A percentile compares a stretch with the other conserved stretches of the same genome.
phyloP scores from a whole-genome alignment of 106 monocot genomes.

The Acorus calamus region DNA sequence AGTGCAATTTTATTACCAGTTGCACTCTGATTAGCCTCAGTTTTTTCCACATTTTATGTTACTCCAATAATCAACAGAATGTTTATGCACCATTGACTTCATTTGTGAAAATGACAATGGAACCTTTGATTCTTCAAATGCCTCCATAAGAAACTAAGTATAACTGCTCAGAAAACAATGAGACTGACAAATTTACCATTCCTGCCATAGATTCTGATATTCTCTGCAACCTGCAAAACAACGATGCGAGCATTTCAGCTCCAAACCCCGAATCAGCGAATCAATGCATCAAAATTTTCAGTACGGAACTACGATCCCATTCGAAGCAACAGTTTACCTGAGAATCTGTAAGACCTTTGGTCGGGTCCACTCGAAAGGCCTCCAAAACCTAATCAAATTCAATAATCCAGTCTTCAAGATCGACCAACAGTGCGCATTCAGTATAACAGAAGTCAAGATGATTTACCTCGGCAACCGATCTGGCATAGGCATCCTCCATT shows the following conservation, averaged over 20 bases:
- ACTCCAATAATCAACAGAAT: too few species aligned
- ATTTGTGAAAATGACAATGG: too few species aligned
- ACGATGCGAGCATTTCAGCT: neutral
- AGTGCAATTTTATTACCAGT: too few species aligned
- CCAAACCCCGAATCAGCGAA: neutral
- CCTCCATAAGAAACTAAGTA: too few species aligned
- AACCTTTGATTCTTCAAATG: too few species aligned
- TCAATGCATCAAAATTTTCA: neutral
- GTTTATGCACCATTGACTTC: too few species aligned
- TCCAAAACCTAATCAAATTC: slow-evolving; percentile 50
- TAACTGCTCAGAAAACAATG: neutral
- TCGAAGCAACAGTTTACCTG: slow-evolving; percentile 35
- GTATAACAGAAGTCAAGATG: neutral
- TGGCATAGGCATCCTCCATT: slow-evolving; percentile 92
- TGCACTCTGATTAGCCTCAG: too few species aligned
- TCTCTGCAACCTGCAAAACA: slow-evolving; percentile 46
- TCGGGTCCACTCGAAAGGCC: slow-evolving; percentile 81
- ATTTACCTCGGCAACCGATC: slow-evolving; percentile 73
- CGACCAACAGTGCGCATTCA: neutral
- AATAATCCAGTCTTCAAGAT: neutral
- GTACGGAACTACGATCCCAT: neutral
- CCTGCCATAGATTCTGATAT: slow-evolving; percentile 57
- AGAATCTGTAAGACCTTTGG: slow-evolving; percentile 64
- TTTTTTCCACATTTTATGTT: too few species aligned
- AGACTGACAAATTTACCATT: slow-evolving; percentile 48